These are phyloP conservation scores for Rosa lucieae DNA, from an alignment of 306 rosid species.

Conservation along the genomic window DNA sequence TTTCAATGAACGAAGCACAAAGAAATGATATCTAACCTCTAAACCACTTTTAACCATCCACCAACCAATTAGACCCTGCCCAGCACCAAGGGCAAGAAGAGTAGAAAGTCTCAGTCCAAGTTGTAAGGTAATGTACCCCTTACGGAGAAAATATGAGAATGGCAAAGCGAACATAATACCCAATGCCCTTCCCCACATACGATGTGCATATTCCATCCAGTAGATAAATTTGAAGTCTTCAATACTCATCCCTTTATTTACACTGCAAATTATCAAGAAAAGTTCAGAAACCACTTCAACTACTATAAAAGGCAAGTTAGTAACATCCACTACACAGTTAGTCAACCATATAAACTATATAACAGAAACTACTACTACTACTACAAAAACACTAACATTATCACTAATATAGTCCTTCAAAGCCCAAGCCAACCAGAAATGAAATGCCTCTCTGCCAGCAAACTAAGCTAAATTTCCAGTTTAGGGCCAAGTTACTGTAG, in stretches of 20 bases:
- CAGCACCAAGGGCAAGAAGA: constrained; percentile 80
- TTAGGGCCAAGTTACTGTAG: not conserved
- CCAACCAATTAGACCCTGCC: constrained; percentile 92
- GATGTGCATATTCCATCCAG: constrained; percentile 84
- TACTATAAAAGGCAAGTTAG: not conserved
- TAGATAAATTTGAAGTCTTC: constrained; percentile 52
- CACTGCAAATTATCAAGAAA: constrained; percentile 31
- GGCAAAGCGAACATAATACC: constrained; percentile 86
- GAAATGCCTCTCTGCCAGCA: not conserved
- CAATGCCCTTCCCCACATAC: constrained; percentile 94
- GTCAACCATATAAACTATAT: not conserved
- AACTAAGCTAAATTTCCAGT: not conserved
- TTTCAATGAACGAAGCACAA: constrained; percentile 17
- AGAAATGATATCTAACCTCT: constrained; percentile 31
- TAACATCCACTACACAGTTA: not conserved
- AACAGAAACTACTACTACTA: not conserved
- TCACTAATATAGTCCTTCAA: not conserved
- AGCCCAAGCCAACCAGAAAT: not conserved
- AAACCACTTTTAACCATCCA: constrained; percentile 96
- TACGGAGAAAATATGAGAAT: constrained; percentile 85
- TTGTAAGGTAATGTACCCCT: constrained; percentile 71
- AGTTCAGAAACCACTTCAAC: not conserved
- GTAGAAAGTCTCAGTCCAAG: constrained; percentile 72
- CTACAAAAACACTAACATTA: not conserved
- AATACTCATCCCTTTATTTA: constrained; percentile 44